These are phyloP conservation scores for Malus domestica DNA, from an alignment of 306 rosid species.

Conservation along the genomic window ASM211411v1 NC_041804.1:4362001-4362500, in stretches of 20 bases:
- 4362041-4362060: slow-evolving; percentile 97
- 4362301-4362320: slow-evolving; percentile 38
- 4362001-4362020: slow-evolving; percentile 17
- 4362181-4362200: background rate
- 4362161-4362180: background rate
- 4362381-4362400: slow-evolving; percentile 39
- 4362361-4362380: slow-evolving; percentile 5
- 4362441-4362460: slow-evolving; percentile 84
- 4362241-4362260: slow-evolving; percentile 99
- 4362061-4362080: slow-evolving; percentile 80
- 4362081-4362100: slow-evolving; percentile 80
- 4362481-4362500: slow-evolving; percentile 75
- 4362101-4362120: slow-evolving; percentile 98
- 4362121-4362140: slow-evolving; percentile 39
- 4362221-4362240: slow-evolving; percentile 98
- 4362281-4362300: slow-evolving; percentile 60
- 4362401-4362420: slow-evolving; percentile 67
- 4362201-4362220: slow-evolving; percentile 16
- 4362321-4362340: slow-evolving; percentile 1
- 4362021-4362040: slow-evolving; percentile 62
- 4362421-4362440: slow-evolving; percentile 86
- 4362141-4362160: background rate
- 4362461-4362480: slow-evolving; percentile 61
- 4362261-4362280: slow-evolving; percentile 87
- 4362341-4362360: background rate